phyloP scores from a whole-genome alignment of 768 basidiomycete genomes.

The Floccularia luteovirens region DNA sequence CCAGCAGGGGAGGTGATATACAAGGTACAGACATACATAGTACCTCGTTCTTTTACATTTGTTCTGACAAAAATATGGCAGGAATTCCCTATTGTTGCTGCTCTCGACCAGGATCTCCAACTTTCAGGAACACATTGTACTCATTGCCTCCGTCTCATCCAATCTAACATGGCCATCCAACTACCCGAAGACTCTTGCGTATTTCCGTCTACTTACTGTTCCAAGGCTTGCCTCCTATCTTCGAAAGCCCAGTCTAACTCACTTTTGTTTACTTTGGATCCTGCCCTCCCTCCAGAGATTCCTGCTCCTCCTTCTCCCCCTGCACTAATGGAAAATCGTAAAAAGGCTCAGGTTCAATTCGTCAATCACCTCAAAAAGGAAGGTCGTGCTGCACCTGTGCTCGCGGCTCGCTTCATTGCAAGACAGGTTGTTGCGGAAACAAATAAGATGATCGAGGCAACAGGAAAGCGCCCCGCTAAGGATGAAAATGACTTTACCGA shows the following conservation, averaged over 20 bases:
- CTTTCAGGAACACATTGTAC: constrained; percentile 62
- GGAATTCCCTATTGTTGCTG: constrained; percentile 71
- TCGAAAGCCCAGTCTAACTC: constrained; percentile 55
- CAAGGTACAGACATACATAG: constrained; percentile 34
- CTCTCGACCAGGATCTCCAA: constrained; percentile 67
- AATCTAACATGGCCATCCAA: constrained; percentile 34
- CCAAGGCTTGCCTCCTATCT: constrained; percentile 51
- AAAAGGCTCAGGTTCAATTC: constrained; percentile 53
- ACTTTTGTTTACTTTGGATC: constrained; percentile 65
- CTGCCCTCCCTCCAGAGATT: constrained; percentile 46
- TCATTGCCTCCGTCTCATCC: constrained; percentile 60
- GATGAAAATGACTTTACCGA: constrained; percentile 32
- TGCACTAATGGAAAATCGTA: constrained; percentile 33
- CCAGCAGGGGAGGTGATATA: constrained; percentile 70
- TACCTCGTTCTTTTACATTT: constrained; percentile 4
- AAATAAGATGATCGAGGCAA: constrained; percentile 37
- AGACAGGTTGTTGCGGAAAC: constrained; percentile 64
- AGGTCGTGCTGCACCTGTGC: constrained; percentile 35
- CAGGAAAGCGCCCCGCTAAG: constrained; percentile 5
- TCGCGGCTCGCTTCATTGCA: constrained; percentile 67
- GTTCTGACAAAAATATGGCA: constrained; percentile 18
- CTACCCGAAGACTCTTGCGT: constrained; percentile 37
- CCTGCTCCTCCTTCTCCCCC: constrained; percentile 16
- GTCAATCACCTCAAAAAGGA: constrained; percentile 46
- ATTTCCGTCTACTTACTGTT: constrained; percentile 64